A percentile compares a stretch with the other conserved stretches of the same genome.
Conservation (phyloP, 305 asterid species). For the Petunia hybrid region DNA sequence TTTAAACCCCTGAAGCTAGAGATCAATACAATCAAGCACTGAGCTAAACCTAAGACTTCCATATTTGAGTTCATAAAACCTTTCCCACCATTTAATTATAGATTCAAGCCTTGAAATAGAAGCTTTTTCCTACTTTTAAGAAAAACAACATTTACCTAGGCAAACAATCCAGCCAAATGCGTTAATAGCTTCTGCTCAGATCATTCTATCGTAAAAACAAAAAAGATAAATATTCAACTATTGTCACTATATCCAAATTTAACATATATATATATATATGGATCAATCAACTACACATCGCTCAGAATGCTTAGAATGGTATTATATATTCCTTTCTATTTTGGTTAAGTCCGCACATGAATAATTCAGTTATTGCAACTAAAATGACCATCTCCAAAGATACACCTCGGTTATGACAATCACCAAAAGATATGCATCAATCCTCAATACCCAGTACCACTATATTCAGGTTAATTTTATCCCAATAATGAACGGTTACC, state of each 20-base stretch:
- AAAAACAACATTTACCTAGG: background rate
- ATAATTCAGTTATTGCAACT: background rate
- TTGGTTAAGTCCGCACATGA: background rate
- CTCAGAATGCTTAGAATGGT: background rate
- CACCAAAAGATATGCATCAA: background rate
- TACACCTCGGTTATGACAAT: background rate
- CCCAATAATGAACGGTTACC: background rate
- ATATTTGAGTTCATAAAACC: background rate
- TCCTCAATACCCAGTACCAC: background rate
- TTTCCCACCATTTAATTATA: too few relatives aligned
- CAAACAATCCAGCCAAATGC: background rate
- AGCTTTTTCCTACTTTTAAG: background rate
- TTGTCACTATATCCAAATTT: constrained; percentile 5
- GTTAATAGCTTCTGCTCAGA: background rate
- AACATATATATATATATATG: background rate
- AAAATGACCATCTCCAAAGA: background rate
- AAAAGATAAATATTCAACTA: background rate
- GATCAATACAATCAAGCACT: background rate
- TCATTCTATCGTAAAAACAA: constrained; percentile 8
- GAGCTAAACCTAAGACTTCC: background rate
- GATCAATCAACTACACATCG: constrained; percentile 14
- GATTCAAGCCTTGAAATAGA: background rate
- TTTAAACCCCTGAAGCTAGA: background rate
- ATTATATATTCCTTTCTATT: background rate
- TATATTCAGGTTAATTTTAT: constrained; percentile 12